Evolutionary conservation across 345 rosid genomes (phyloP), one percentile per base, ranked within the genome.

Genomic region (Zanthoxylum bungeanum): DNA sequence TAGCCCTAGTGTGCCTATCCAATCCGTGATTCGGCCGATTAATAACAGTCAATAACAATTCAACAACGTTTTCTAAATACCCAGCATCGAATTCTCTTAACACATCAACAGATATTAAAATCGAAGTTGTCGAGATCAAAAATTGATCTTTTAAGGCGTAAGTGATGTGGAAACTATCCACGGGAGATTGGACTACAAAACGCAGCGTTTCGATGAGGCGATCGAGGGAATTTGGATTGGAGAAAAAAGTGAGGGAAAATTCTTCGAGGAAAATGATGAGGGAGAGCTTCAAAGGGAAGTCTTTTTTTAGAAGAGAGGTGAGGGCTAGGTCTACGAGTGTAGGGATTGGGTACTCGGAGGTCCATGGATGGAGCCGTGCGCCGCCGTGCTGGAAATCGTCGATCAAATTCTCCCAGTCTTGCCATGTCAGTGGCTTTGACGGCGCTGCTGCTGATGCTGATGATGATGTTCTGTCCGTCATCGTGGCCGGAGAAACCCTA

Each of bases 1-100:
- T 61, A n/a, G 83, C 93, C 46, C 99, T 85, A 0, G 93, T 86
- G 21, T 95, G 97, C 33, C 98, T 86, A 47, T 95, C 98, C 4
- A 83, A 73, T 4, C 97, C 92, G 39, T 92, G 98, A 65, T 95
- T 95, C 7, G 97, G 98, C 44, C 97, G 90, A 81, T 92, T 93
- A 59, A 92, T 77, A 6, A 95, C 85, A 8, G 88, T 82, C 28
- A 94, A 72, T 3, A 94, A 76, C 85, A 92, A 78, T 69, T 91
- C 97, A 11, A 88, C 90, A 67, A 92, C 77, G 14, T 78, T 71
- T 80, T 86, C 97, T 22, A 80, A 68, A 52, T 70, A 79, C 17
- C 75, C 76, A 22, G 68, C 10, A 46, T 79, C 84, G 66, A 85
- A 82, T 1, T 39, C 27, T 44, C 65, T 36, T 14, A 82, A 64